These are phyloP conservation scores for Sporothrix pseudoabietina DNA, from an alignment of 2,329 filamentous ascomycete genomes.

Conservation along the genomic window DNA sequence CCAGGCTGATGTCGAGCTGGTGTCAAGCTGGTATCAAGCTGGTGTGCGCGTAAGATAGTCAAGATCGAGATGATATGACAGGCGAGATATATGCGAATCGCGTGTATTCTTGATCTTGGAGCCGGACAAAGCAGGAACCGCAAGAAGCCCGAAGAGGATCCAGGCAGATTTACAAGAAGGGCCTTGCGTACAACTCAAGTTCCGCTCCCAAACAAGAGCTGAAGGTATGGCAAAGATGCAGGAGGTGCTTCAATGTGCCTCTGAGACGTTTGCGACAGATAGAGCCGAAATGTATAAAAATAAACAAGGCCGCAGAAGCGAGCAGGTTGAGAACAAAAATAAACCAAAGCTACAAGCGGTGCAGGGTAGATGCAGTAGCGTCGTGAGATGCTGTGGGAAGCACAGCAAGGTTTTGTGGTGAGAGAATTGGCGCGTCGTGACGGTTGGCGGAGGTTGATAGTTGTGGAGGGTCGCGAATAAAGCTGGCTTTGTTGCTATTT, in stretches of 20 bases:
- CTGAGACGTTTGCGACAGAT: not conserved
- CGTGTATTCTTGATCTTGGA: not conserved
- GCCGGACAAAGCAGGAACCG: not conserved
- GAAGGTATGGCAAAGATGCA: not conserved
- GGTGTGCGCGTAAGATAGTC: not conserved
- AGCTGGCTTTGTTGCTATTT: conserved; percentile 4
- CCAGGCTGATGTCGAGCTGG: not conserved
- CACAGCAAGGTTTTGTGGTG: not conserved
- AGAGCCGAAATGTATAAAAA: conserved; percentile 4
- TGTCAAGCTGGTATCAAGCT: not conserved
- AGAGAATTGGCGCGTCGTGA: conserved; percentile 8
- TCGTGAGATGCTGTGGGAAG: conserved; percentile 11
- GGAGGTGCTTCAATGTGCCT: not conserved
- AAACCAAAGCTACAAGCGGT: not conserved
- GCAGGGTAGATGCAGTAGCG: conserved; percentile 21
- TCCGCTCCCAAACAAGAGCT: not conserved
- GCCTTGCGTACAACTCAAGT: not conserved
- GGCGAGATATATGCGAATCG: not conserved
- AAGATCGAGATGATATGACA: not conserved
- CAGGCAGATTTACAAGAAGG: conserved; percentile 16
- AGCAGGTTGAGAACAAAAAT: conserved; percentile 1
- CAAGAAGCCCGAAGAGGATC: not conserved
- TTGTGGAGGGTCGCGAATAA: conserved; percentile 13
- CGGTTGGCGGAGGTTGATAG: conserved; percentile 7
- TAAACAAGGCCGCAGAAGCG: not conserved